These are phyloP conservation scores for Talaromyces rugulosus DNA, from an alignment of 2,329 filamentous ascomycete species.

Conservation along the genomic window DNA sequence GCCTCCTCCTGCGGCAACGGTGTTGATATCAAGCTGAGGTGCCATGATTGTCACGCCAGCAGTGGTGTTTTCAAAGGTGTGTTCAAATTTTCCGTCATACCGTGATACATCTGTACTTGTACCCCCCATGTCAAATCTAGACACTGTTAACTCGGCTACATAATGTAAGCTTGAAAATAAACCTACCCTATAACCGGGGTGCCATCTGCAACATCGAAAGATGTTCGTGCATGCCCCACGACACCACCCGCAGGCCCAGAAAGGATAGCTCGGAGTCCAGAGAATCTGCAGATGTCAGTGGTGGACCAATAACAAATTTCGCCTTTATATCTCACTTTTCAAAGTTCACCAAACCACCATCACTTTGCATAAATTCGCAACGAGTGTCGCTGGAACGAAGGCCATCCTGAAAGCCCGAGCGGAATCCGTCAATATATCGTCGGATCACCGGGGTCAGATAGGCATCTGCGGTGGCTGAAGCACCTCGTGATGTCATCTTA, in stretches of 20 bases:
- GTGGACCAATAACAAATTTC: conserved; percentile 46
- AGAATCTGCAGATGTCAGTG: conserved; percentile 60
- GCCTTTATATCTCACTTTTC: conserved; percentile 2
- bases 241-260: conserved; percentile 89
- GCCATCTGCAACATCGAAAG: conserved; percentile 73
- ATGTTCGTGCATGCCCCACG: conserved; percentile 86
- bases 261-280: conserved; percentile 75
- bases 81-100: conserved; percentile 81
- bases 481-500: conserved; percentile 67
- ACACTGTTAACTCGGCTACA: conserved; percentile 28
- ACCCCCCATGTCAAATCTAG: conserved; percentile 93
- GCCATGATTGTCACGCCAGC: conserved; percentile 90
- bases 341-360: conserved; percentile 10
- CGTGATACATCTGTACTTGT: conserved; percentile 84
- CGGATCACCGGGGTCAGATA: conserved; percentile 69
- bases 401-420: conserved; percentile 65
- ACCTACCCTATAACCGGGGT: conserved; percentile 56
- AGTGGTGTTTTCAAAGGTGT: conserved; percentile 87
- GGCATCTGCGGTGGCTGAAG: conserved; percentile 69
- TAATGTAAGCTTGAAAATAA: background rate
- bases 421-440: conserved; percentile 56
- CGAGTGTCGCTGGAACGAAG: conserved; percentile 42
- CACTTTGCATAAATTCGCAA: conserved; percentile 12
- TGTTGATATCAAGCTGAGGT: conserved; percentile 88
- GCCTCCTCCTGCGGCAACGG: conserved; percentile 77